A percentile compares a stretch with the other conserved stretches of the same genome.
Evolutionary conservation across 1,139 yeast genomes (phyloP).

Genomic region (Suhomyces wounanorum): DNA sequence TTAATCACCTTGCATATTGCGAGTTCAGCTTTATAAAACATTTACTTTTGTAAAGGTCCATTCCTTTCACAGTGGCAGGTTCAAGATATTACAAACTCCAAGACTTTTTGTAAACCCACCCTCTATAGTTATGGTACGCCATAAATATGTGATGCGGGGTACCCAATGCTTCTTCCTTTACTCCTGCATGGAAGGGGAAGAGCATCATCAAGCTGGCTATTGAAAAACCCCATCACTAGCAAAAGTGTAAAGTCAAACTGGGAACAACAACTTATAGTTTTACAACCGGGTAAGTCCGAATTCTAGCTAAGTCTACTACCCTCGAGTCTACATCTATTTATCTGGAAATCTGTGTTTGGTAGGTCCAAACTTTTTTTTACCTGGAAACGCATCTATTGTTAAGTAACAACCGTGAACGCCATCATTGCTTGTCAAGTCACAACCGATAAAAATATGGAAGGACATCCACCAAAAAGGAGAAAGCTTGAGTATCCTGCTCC

Average conservation of each 20-base stretch:
- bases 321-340: neutral
- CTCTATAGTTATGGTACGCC: neutral
- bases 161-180: neutral
- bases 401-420: neutral
- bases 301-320: neutral
- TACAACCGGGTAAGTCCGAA: neutral
- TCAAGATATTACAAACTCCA: neutral
- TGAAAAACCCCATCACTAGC: slow-evolving; percentile 1
- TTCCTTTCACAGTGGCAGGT: too few relatives aligned
- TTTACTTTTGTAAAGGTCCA: neutral
- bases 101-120: neutral
- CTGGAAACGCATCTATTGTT: neutral
- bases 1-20: neutral
- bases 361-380: neutral
- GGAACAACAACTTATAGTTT: neutral
- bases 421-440: neutral
- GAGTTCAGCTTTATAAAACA: neutral
- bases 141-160: neutral
- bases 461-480: slow-evolving; percentile 12
- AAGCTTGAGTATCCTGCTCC: slow-evolving; percentile 16
- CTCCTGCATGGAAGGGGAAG: slow-evolving; percentile 3
- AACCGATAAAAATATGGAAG: neutral
- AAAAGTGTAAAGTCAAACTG: neutral
- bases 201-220: neutral
- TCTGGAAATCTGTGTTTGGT: neutral